Conservation (phyloP, 495 filamentous ascomycete genomes). For the Podospora tetraspora region DNA sequence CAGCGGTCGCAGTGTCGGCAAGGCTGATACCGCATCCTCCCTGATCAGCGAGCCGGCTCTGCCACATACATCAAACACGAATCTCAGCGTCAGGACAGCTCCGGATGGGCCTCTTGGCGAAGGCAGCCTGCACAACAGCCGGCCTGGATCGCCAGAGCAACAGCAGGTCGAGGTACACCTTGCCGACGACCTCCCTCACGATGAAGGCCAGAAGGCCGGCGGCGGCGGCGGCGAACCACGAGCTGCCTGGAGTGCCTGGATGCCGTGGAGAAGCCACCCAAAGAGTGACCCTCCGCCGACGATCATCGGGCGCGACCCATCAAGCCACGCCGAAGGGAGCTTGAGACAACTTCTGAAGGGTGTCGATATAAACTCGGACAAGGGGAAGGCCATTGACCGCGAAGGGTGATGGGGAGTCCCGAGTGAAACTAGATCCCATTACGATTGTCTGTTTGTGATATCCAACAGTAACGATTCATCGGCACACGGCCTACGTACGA, state of each 20-base stretch:
- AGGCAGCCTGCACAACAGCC: background rate
- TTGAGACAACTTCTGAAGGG: conserved; percentile 27
- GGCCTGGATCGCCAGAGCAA: background rate
- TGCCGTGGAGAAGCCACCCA: conserved; percentile 20
- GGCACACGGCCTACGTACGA: background rate
- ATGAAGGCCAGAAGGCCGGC: conserved; percentile 9
- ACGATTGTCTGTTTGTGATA: background rate
- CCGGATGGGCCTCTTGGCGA: conserved; percentile 4
- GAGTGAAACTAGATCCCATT: background rate
- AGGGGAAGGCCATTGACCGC: conserved; percentile 20
- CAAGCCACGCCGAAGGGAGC: conserved; percentile 28
- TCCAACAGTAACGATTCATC: background rate
- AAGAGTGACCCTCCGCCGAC: background rate
- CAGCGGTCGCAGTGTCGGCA: conserved; percentile 11
- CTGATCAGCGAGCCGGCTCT: conserved; percentile 43
- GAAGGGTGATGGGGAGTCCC: background rate
- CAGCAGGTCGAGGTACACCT: conserved; percentile 14
- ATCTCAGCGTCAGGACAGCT: conserved; percentile 34
- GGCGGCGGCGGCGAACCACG: background rate
- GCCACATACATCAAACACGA: conserved; percentile 41
- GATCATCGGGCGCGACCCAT: background rate
- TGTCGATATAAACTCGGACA: conserved; percentile 13
- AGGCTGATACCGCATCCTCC: conserved; percentile 19
- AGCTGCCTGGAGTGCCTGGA: conserved; percentile 24
- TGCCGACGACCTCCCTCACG: conserved; percentile 14